Base-by-base conservation (phyloP, 176 grass and related monocot genomes). In the Musa beccarii region DNA sequence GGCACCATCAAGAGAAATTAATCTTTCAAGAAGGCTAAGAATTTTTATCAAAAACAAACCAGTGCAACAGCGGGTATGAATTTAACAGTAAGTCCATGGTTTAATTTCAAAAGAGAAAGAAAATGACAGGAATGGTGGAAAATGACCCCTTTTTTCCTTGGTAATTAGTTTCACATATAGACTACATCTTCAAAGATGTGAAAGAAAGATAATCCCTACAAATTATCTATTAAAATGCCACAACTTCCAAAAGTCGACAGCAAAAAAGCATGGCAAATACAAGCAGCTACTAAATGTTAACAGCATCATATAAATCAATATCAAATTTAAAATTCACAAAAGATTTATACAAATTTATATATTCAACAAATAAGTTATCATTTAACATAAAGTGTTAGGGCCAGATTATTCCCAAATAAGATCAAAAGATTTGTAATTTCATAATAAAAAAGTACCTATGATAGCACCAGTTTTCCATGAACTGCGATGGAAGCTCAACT, bases 401-500 rank as follows among this genome's bases (percentile, higher is more conserved):
- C 57, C 3, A n/a, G 17, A 59, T 59, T 10, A 51, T n/a, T 70
- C 11, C 15, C 51, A 16, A 17, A n/a, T 17, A n/a, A 20, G 17
- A 14, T 21, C 17, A 70, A 51, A 70, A 51, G 16, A 51, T 51
- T 51, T 51, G 49, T 10, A 51, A 51, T 16, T 20, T 70, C 34
- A 51, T 3, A 43, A 43, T 17, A 66, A 66, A 21, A 2, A 15
- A 3, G 17, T 89, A 98, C 95, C 89, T 93, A 67, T 98, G 95
- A 55, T 98, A 98, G 82, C 95, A 98, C 95, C 95, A 98, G 61
- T 98, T 98, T 74, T 98, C 95, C 95, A 98, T 98, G 78, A 98
- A 98, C 59, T 98, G 95, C 52, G 95, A 98, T 57, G 95, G 95
- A 75, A 98, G 80, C 71, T 98, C 95, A 65, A 98, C 88, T 2